phyloP scores from a whole-genome alignment of 2,329 filamentous ascomycete genomes.

The Cercospora sp. region DNA sequence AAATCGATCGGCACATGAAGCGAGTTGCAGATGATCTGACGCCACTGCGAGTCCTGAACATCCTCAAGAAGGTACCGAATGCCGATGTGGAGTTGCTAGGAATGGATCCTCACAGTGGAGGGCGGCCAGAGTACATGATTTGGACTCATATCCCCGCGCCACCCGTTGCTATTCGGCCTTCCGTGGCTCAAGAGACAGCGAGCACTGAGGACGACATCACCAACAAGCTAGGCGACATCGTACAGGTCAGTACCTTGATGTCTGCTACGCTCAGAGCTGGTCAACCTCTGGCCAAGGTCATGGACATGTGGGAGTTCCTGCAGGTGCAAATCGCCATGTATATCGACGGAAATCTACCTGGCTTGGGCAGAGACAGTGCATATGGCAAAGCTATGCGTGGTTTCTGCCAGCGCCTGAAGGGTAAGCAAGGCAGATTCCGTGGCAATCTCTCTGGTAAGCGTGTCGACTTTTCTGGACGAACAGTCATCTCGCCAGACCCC shows the following conservation, averaged over 20 bases:
- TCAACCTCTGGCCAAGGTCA: conserved; percentile 81
- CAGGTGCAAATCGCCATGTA: conserved; percentile 96
- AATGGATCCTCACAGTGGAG: conserved; percentile 74
- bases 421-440: conserved; percentile 95
- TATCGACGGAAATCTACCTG: conserved; percentile 94
- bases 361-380: conserved; percentile 76
- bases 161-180: conserved; percentile 90
- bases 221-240: conserved; percentile 93
- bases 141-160: conserved; percentile 96
- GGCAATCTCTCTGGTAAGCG: conserved; percentile 97
- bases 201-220: conserved; percentile 97
- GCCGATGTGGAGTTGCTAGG: conserved; percentile 89
- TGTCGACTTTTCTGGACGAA: conserved; percentile 96
- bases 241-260: conserved; percentile 87
- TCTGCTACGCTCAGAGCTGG: conserved; percentile 79
- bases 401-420: conserved; percentile 93
- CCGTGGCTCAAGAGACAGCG: conserved; percentile 86
- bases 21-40: conserved; percentile 95
- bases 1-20: conserved; percentile 85
- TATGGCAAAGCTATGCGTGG: conserved; percentile 87
- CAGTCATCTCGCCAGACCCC: conserved; percentile 95
- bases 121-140: conserved; percentile 92
- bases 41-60: conserved; percentile 80
- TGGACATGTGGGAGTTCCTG: conserved; percentile 98
- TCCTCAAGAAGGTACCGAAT: conserved; percentile 84